Base-by-base conservation (phyloP, 2,329 filamentous ascomycete genomes). In the Arthrobotrys iridis region DNA sequence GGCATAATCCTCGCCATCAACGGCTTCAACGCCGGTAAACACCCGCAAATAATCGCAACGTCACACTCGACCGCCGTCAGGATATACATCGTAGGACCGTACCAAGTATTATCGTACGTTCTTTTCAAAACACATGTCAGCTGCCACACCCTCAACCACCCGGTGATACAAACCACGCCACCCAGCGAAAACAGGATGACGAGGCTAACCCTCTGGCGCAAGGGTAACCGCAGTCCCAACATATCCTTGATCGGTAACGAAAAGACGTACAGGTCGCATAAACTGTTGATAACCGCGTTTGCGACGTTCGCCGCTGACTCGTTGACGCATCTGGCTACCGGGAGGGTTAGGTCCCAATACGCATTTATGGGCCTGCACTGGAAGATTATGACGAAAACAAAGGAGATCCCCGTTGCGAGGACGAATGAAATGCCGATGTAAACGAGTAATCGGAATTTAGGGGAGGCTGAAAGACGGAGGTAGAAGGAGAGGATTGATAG, bases 401-500 rank as follows among this genome's bases (percentile, higher is more conserved):
- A 76, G 15, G 64, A 48, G 2, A 60, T 52, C 6, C 72, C 72
- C 10, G 65, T 71, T 37, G 59, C 45, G 1, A 41, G 13, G 24
- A 65, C 35, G 33, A 65, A 60, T 10, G 60, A 13, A 41, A 76
- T 76, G 11, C 72, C 72, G 6, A 26, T 33, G 26, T 71, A 48
- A 15, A 76, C 65, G 35, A 76, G 50, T 4, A 58, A 24, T 1
- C 72, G 72, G 35, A 70, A 76, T 0, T 41, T 65, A 2, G 64
- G 72, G 0, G 64, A 70, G 22, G 58, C 65, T 6, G 65, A 71
- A 24, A 76, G 64, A 2, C 72, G 72, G 48, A 76, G 65, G 50
- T 76, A 76, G 50, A 76, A 76, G 30, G 37, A 70, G 35, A 76
- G 72, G 22, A 76, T 76, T 37, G 72, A 76, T 48, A 76, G 60